A percentile compares a stretch with the other conserved stretches of the same genome.
phyloP scores from a whole-genome alignment of 768 basidiomycete species.

The Psilocybe sp. region DNA sequence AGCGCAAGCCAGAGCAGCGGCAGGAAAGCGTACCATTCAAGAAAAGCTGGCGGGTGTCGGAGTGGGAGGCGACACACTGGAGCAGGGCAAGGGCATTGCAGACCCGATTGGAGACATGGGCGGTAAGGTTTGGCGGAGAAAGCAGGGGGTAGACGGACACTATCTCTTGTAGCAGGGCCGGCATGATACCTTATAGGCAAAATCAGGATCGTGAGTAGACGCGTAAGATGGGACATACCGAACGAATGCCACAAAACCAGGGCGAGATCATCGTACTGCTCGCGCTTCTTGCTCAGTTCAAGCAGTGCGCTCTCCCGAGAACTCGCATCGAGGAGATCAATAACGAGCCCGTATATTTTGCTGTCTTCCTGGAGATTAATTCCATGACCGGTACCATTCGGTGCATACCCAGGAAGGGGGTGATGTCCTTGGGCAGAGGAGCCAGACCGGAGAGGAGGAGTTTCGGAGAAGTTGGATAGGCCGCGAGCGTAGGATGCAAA shows the following conservation, averaged over 20 bases:
- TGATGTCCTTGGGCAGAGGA: slow-evolving; percentile 24
- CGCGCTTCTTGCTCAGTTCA: slow-evolving; percentile 97
- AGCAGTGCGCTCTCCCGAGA: slow-evolving; percentile 88
- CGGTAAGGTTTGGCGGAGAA: slow-evolving; percentile 92
- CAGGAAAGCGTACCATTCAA: slow-evolving; percentile 70
- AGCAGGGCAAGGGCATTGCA: slow-evolving; percentile 97
- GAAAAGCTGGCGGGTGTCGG: slow-evolving; percentile 93
- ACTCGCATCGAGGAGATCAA: slow-evolving; percentile 78
- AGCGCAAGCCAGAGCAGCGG: slow-evolving; percentile 19
- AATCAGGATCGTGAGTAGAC: neutral
- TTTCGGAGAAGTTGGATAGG: slow-evolving; percentile 55
- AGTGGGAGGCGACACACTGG: slow-evolving; percentile 97
- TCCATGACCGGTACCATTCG: slow-evolving; percentile 12
- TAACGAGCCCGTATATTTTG: slow-evolving; percentile 90
- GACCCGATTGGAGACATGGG: slow-evolving; percentile 96
- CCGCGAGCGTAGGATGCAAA: slow-evolving; percentile 62
- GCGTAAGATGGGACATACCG: slow-evolving; percentile 45
- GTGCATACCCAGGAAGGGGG: slow-evolving; percentile 11
- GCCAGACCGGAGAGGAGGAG: slow-evolving; percentile 54
- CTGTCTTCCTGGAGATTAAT: slow-evolving; percentile 44
- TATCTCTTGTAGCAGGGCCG: slow-evolving; percentile 94
- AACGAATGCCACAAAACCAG: slow-evolving; percentile 98
- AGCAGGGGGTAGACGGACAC: slow-evolving; percentile 97
- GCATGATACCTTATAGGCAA: slow-evolving; percentile 80
- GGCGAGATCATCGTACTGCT: slow-evolving; percentile 98